A percentile compares a stretch with the other conserved stretches of the same genome.
Evolutionary conservation across 306 rosid genomes (phyloP).

Genomic region (Begonia fuchsioides): DNA sequence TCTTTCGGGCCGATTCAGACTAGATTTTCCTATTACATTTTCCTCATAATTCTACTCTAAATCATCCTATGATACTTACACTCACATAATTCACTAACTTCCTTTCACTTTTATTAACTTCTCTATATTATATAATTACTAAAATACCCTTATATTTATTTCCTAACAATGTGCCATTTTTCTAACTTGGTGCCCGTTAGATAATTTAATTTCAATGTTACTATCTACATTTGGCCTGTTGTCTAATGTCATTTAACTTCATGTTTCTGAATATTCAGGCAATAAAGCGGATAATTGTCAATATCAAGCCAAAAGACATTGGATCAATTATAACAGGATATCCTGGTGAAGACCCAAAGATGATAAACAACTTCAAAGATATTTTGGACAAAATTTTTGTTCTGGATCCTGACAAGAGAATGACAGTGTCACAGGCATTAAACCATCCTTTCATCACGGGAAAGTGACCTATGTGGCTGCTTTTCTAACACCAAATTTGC

Average conservation of each 20-base stretch:
- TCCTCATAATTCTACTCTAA: too few species aligned
- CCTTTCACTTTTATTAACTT: too few species aligned
- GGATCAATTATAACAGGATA: constrained; percentile 65
- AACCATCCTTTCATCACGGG: constrained; percentile 98
- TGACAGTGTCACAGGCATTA: constrained; percentile 94
- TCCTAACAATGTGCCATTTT: too few species aligned
- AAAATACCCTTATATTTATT: too few species aligned
- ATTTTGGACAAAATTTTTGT: constrained; percentile 71
- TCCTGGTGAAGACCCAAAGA: constrained; percentile 91
- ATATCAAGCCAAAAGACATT: constrained; percentile 79
- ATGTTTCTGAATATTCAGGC: constrained; percentile 29
- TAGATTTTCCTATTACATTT: too few species aligned
- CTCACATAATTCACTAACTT: too few species aligned
- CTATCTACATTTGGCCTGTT: background rate
- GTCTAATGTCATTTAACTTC: background rate
- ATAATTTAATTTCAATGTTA: background rate
- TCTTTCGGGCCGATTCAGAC: too few species aligned
- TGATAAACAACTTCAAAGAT: constrained; percentile 83
- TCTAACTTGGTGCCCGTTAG: too few species aligned
- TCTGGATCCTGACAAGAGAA: constrained; percentile 95
- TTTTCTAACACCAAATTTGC: constrained; percentile 66
- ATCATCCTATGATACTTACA: too few species aligned
- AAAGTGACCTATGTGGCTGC: constrained; percentile 93
- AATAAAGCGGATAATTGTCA: constrained; percentile 75
- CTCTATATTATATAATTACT: too few species aligned